A percentile compares a stretch with the other conserved stretches of the same genome.
phyloP scores from a whole-genome alignment of 805 yeast species.

The Sugiyamaella smithiae region DNA sequence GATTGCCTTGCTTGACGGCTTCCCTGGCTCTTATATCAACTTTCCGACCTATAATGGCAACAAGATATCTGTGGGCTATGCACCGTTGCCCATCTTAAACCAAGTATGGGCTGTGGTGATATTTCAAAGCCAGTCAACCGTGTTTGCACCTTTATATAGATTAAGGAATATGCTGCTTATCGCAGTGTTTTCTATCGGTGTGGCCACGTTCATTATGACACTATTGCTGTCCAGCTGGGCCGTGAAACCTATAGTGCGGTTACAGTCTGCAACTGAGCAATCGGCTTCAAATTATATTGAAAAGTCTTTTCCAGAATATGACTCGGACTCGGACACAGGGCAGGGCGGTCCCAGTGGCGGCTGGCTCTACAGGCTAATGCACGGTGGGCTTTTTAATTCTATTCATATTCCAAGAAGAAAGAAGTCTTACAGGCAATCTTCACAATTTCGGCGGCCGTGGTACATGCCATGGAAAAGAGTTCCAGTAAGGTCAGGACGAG shows the following conservation, averaged over 20 bases:
- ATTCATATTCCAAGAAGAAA: too few relatives aligned
- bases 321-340: not conserved
- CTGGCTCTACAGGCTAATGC: not conserved
- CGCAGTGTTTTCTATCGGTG: constrained; percentile 59
- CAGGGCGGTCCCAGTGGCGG: not conserved
- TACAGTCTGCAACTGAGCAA: constrained; percentile 77
- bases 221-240: constrained; percentile 78
- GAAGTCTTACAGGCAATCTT: not conserved
- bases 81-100: constrained; percentile 43
- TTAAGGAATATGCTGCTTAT: constrained; percentile 71
- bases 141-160: constrained; percentile 60
- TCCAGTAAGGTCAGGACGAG: not conserved
- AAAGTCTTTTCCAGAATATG: not conserved
- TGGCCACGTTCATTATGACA: constrained; percentile 68
- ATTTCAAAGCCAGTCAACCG: constrained; percentile 56
- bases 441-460: not conserved
- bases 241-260: constrained; percentile 73
- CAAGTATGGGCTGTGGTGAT: constrained; percentile 69
- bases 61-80: constrained; percentile 55
- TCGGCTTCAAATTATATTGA: constrained; percentile 2
- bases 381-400: not conserved
- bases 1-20: constrained; percentile 11
- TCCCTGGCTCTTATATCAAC: constrained; percentile 45
- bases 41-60: constrained; percentile 22
- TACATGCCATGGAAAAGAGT: constrained; percentile 1